Evolutionary conservation across 2,329 filamentous ascomycete genomes (phyloP).

Genomic region (Trichoderma harzianum): DNA sequence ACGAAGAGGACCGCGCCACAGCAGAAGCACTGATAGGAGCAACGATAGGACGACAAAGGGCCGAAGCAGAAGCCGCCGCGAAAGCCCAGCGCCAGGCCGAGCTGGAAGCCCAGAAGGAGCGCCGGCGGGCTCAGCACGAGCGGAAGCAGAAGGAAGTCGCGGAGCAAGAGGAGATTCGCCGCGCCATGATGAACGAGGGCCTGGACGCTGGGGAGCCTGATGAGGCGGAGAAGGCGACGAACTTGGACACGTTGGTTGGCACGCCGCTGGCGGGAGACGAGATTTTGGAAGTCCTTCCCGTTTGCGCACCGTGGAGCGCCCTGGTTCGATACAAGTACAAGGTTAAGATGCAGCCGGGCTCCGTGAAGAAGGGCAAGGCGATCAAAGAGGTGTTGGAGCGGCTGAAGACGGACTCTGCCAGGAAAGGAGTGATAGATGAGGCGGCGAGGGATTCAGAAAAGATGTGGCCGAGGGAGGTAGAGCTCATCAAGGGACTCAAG

Average conservation of each 20-base stretch:
- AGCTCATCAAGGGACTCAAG: conserved; percentile 76
- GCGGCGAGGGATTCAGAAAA: conserved; percentile 61
- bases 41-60: conserved; percentile 61
- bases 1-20: conserved; percentile 84
- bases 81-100: conserved; percentile 68
- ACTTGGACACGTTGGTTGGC: conserved; percentile 71
- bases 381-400: conserved; percentile 83
- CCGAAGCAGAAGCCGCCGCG: conserved; percentile 64
- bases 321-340: conserved; percentile 81
- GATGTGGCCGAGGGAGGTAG: conserved; percentile 83
- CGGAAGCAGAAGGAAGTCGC: conserved; percentile 71
- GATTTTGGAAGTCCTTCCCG: conserved; percentile 62
- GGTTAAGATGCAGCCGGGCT: conserved; percentile 86
- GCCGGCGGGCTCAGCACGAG: conserved; percentile 76
- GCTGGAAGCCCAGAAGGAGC: conserved; percentile 65
- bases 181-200: conserved; percentile 56
- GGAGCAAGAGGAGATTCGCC: conserved; percentile 69
- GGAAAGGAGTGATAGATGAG: conserved; percentile 60
- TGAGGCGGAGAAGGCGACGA: conserved; percentile 51
- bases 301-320: conserved; percentile 64
- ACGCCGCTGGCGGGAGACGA: conserved; percentile 79
- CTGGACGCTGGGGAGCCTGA: conserved; percentile 59
- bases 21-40: conserved; percentile 87
- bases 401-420: conserved; percentile 66
- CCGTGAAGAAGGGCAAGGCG: conserved; percentile 90